Evolutionary conservation across 2,329 filamentous ascomycete species (phyloP).

Genomic region (Pseudogymnoascus sp.): DNA sequence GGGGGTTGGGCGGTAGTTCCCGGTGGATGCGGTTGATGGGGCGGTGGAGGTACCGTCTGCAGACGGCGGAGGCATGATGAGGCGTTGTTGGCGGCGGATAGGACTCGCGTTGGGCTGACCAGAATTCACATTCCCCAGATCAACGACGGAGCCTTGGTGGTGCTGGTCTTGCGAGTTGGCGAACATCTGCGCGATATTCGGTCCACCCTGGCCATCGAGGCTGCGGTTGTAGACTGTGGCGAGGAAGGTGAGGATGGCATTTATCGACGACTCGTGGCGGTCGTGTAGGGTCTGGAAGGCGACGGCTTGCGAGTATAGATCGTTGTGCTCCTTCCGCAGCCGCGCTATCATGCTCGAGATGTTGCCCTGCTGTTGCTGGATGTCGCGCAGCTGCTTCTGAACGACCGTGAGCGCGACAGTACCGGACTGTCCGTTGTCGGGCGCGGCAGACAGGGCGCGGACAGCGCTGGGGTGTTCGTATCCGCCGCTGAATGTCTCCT

Average conservation of each 20-base stretch:
- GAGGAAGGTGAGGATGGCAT: conserved; percentile 94
- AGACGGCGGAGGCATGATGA: conserved; percentile 31
- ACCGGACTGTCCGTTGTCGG: conserved; percentile 45
- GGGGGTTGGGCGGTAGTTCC: conserved; percentile 27
- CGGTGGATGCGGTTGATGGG: conserved; percentile 21
- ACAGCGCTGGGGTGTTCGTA: conserved; percentile 38
- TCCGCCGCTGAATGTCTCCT: conserved; percentile 32
- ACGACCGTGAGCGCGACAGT: conserved; percentile 41
- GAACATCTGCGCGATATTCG: conserved; percentile 79
- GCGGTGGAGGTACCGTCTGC: conserved; percentile 25
- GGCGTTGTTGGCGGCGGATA: conserved; percentile 25
- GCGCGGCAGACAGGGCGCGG: conserved; percentile 31
- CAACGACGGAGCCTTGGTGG: conserved; percentile 50
- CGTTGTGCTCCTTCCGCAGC: conserved; percentile 77
- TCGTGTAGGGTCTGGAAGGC: conserved; percentile 89
- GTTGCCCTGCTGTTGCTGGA: conserved; percentile 79
- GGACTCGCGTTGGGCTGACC: conserved; percentile 24
- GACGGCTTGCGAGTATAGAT: conserved; percentile 79
- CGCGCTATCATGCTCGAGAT: conserved; percentile 78
- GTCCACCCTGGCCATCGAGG: conserved; percentile 72
- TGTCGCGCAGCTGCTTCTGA: conserved; percentile 70
- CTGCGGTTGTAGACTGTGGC: conserved; percentile 95
- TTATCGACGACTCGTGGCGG: conserved; percentile 97
- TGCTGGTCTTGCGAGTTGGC: conserved; percentile 54
- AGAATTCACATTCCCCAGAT: conserved; percentile 49